These are phyloP conservation scores for Globisporangium heterothallicum DNA, from an alignment of 352 stramenopile genomes.

Conservation along the genomic window DNA sequence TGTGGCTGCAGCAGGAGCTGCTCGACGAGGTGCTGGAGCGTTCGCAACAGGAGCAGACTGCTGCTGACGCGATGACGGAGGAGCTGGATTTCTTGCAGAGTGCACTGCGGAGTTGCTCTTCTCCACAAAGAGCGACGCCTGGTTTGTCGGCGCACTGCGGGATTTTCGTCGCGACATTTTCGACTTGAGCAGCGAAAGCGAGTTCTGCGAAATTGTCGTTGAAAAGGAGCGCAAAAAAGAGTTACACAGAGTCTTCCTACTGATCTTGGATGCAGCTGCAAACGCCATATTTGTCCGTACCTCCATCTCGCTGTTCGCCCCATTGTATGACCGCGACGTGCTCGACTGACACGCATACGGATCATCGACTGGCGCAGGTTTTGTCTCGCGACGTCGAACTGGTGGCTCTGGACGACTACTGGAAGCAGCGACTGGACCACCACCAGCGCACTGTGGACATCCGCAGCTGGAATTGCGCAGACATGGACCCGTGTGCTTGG, in stretches of 20 bases:
- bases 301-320: slow-evolving; percentile 42
- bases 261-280: neutral
- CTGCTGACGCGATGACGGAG: slow-evolving; percentile 12
- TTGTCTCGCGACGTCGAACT: slow-evolving; percentile 33
- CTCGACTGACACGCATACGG: slow-evolving; percentile 23
- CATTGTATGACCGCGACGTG: slow-evolving; percentile 20
- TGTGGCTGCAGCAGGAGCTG: neutral
- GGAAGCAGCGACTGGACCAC: slow-evolving; percentile 9
- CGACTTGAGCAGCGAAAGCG: slow-evolving; percentile 69
- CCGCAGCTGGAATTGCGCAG: slow-evolving; percentile 66
- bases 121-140: slow-evolving; percentile 63
- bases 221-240: neutral
- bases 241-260: neutral
- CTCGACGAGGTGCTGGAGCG: slow-evolving; percentile 3
- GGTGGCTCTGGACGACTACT: slow-evolving; percentile 18
- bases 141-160: slow-evolving; percentile 65
- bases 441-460: slow-evolving; percentile 54
- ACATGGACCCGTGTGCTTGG: slow-evolving; percentile 42
- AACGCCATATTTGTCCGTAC: slow-evolving; percentile 19
- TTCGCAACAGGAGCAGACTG: slow-evolving; percentile 6
- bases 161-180: slow-evolving; percentile 75
- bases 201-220: slow-evolving; percentile 32
- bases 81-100: slow-evolving; percentile 10
- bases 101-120: slow-evolving; percentile 28
- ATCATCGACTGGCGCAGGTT: slow-evolving; percentile 15